Base-by-base conservation (phyloP, 345 rosid species). In the Eucalyptus sp. region DNA sequence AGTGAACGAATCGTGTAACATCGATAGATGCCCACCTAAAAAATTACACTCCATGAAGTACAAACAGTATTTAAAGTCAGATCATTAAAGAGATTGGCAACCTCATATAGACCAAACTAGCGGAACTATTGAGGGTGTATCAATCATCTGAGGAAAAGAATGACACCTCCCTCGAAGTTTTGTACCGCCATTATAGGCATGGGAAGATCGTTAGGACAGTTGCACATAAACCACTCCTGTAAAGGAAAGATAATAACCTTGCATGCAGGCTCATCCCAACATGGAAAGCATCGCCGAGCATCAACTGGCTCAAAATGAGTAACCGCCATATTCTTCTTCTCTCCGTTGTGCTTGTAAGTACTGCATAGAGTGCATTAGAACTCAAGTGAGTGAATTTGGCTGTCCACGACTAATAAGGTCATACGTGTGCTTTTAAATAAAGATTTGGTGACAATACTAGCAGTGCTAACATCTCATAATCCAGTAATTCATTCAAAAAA, bases 251-350 rank as follows among this genome's bases (percentile, higher is more conserved):
- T 37, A 83, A 31, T 31, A 44, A 96, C 99, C 98, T 98, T 98
- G 98, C 96, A 95, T 89, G 97, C 96, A 89, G 99, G 99, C 91
- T 98, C 99, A 88, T 98, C 99, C 99, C 99, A 97, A 88, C 99
- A 98, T 0, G 99, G 99, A 90, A 98, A 97, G 91, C 98, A 98
- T 90, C 95, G 93, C 91, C 99, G 94, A 46, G 99, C 98, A 94
- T 98, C 98, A 86, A 95, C 99, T 14, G 99, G 98, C 92, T 97
- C 99, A 91, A 98, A 98, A 91, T 98, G 99, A 4, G 99, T 98
- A 86, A 97, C 99, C 9, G 97, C 99, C 99, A 98, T 96, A 87
- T 98, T 96, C 96, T 94, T 98, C 95, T 94, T 97, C 94, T 96
- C 97, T 86, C 97, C 99, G 27, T 96, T 90, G 89, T 93, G 93